Evolutionary conservation across 441 rosid species (phyloP), one percentile per base, ranked within the genome.

Genomic region (Bocquillonia castaneifolia): DNA sequence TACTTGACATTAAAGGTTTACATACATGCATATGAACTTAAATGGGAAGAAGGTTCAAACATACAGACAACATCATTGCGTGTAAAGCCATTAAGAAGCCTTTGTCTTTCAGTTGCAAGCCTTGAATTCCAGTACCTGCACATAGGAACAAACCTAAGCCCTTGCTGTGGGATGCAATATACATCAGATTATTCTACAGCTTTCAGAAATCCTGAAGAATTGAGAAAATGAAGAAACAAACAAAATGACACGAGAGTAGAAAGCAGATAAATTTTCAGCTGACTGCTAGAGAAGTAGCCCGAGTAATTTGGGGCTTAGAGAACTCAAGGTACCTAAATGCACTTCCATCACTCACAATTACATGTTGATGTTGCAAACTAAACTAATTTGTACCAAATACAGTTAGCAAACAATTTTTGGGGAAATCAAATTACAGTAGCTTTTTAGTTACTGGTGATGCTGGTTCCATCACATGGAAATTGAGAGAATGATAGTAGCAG

Each of bases 101-200:
- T 87, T 70, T 81, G 97, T 76, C 98, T 85, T 74, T 93, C 97
- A 55, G 90, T 89, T 69, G 82, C 90, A 62, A 93, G 92, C 81
- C 90, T 89, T 17, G 98, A 91, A 79, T 87, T 93, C 98, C 97
- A 93, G 79, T 89, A 93, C 68, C 98, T 82, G 88, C 80, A 80
- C 39, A 59, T 2, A 70, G 50, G 61, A 56, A 69, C 50, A 71
- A 68, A 25, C 32, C 29, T 69, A 34, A 69, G 66, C 56, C 39
- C 64, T 37, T 7, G 1, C 57, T 15, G 14, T 56, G 37, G 55
- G 20, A 54, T 23, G 50, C 47, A 25, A 70, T 10, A 6, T 12
- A 3, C 32, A 54, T 26, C 32, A 44, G 22, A 54, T 23, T 42
- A 25, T 53, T 31, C 36, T 28, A 40, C 20, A 20, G 32, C 66